phyloP scores from a whole-genome alignment of 2,329 filamentous ascomycete genomes.

The Penicillium sp. region DNA sequence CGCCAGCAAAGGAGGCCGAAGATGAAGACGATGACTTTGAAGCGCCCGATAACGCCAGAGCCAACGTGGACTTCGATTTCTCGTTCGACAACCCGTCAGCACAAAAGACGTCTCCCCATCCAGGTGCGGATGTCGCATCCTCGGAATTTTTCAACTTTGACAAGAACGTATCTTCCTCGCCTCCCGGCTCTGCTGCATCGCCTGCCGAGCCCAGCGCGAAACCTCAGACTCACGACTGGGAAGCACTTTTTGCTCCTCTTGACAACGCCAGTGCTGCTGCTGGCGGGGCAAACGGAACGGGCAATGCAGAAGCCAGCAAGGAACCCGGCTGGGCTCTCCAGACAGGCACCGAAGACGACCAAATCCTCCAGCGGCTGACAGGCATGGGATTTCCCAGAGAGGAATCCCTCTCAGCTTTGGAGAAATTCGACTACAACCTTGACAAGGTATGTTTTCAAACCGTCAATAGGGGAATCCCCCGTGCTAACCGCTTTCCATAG shows the following conservation, averaged over 20 bases:
- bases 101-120: too few species aligned
- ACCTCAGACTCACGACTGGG: conserved; percentile 67
- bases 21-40: conserved; percentile 58
- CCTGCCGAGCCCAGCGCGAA: conserved; percentile 33
- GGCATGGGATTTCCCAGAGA: conserved; percentile 75
- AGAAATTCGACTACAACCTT: conserved; percentile 93
- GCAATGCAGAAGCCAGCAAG: conserved; percentile 25
- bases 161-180: too few species aligned
- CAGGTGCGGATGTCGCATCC: too few species aligned
- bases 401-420: conserved; percentile 68
- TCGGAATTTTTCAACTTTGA: conserved; percentile 36
- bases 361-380: conserved; percentile 79
- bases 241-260: conserved; percentile 79
- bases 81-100: conserved; percentile 38
- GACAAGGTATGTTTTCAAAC: conserved; percentile 66
- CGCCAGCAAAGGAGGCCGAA: conserved; percentile 39
- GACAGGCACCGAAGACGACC: conserved; percentile 73
- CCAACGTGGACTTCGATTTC: conserved; percentile 38
- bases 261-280: too few species aligned
- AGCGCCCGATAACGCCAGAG: too few species aligned
- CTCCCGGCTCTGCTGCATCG: conserved; percentile 32
- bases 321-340: conserved; percentile 57
- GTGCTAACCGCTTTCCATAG: too few species aligned
- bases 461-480: too few species aligned
- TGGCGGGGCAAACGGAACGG: too few species aligned